Evolutionary conservation across 202 grass and related monocot genomes (phyloP), one percentile per base, ranked within the genome.

Genomic region (Setaria italica): DNA sequence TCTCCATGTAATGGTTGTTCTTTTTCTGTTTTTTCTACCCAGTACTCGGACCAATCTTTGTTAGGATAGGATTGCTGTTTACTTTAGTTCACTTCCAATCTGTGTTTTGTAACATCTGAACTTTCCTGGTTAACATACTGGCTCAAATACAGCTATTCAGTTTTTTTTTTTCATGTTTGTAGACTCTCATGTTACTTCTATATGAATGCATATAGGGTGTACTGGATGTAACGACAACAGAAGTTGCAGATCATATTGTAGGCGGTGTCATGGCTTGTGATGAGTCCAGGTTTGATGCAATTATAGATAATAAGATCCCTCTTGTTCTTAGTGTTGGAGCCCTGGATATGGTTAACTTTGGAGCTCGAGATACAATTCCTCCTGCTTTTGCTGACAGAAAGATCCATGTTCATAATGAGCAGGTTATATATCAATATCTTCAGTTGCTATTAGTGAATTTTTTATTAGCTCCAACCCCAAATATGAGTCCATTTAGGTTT

Each of bases 311-410:
- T 41, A 95, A 85, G 50, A 88, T 98, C 46, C 95, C 95, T 89
- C 74, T 95, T 55, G 87, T 98, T 91, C 88, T 98, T 54, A 98
- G 95, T 83, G 86, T 98, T 32, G 95, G 95, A 54, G 95, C 95
- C 49, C 85, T 98, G 85, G 95, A 98, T 88, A 98, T 95, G 93
- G 95, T 94, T 57, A 98, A 98, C 83, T 98, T 98, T 82, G 95
- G 95, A 65, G 72, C 91, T 77, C 87, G 75, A 85, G 79, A 94
- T 87, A 98, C 91, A 37, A 87, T 98, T 65, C 95, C 95, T 92
- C 80, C 85, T 84, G 74, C 78, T 75, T 98, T 98, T 82, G 68
- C 67, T 6, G 72, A 85, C 39, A 94, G 95, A 95, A 98, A 92
- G 33, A 90, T 94, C 67, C 90, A 95, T 85, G 80, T 94, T 74